Percentiles rank a stretch among this genome's conserved stretches.
These are phyloP conservation scores for Prunella vulgaris DNA, from an alignment of 257 asterid species.

Conservation along the genomic window DNA sequence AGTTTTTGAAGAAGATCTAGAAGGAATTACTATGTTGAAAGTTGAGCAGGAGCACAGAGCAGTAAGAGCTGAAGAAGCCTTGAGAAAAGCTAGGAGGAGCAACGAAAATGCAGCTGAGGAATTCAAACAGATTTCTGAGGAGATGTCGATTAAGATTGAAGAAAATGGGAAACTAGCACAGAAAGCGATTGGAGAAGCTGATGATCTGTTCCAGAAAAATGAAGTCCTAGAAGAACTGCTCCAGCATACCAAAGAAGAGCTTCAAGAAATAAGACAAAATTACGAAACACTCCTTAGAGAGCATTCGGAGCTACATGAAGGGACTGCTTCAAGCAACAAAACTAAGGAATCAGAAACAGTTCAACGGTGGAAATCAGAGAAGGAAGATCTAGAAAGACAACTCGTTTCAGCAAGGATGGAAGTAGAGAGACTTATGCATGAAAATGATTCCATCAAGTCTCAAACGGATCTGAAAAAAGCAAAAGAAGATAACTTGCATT, in stretches of 20 bases:
- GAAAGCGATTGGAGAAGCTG: constrained; percentile 51
- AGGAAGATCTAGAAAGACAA: constrained; percentile 43
- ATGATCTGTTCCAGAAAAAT: constrained; percentile 49
- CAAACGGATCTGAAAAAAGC: constrained; percentile 54
- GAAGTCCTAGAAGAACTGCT: constrained; percentile 56
- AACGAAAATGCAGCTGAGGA: constrained; percentile 57
- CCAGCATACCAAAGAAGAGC: constrained; percentile 49
- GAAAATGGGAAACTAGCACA: constrained; percentile 58
- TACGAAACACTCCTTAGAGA: constrained; percentile 38
- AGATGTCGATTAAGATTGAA: constrained; percentile 52
- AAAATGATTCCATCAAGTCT: constrained; percentile 48
- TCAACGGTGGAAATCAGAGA: constrained; percentile 43
- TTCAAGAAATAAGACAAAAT: constrained; percentile 33
- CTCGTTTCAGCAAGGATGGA: constrained; percentile 49
- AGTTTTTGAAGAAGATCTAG: constrained; percentile 52
- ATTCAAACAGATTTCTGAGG: constrained; percentile 53
- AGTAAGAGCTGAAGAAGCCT: constrained; percentile 67
- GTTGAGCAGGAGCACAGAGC: constrained; percentile 76
- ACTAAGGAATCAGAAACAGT: constrained; percentile 33
- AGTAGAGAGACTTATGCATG: constrained; percentile 44
- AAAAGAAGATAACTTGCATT: constrained; percentile 52
- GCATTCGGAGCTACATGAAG: constrained; percentile 21
- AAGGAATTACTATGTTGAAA: constrained; percentile 44
- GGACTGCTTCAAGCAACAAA: constrained; percentile 1
- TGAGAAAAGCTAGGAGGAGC: constrained; percentile 49